Percentiles rank a stretch among this genome's conserved stretches.
These are phyloP conservation scores for Croton setiger DNA, from an alignment of 441 rosid genomes.

Conservation along the genomic window DNA sequence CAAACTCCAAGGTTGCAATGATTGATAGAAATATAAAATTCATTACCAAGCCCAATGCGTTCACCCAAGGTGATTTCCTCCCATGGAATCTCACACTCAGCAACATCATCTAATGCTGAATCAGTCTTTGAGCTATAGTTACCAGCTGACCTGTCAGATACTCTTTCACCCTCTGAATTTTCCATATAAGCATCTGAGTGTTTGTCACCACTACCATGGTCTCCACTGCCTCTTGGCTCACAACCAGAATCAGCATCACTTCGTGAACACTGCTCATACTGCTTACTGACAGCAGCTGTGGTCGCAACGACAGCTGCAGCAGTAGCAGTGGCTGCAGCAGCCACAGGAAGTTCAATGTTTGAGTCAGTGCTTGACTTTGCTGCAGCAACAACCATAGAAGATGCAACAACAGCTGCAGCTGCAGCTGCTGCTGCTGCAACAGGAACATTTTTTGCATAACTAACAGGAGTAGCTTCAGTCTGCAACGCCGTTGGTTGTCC, in stretches of 20 bases:
- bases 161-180: constrained; percentile 60
- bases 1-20: constrained; percentile 17
- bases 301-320: constrained; percentile 96
- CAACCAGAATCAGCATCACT: constrained; percentile 53
- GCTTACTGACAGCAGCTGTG: constrained; percentile 75
- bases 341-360: constrained; percentile 77
- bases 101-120: constrained; percentile 67
- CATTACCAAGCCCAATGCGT: constrained; percentile 95
- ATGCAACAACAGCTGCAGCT: constrained; percentile 95
- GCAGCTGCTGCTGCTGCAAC: constrained; percentile 88
- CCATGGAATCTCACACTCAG: constrained; percentile 90
- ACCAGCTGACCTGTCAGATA: constrained; percentile 60
- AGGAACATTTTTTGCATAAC: constrained; percentile 61
- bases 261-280: constrained; percentile 49
- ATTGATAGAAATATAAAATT: constrained; percentile 23
- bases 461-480: constrained; percentile 45
- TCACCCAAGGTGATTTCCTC: constrained; percentile 90
- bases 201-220: constrained; percentile 43
- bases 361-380: constrained; percentile 62
- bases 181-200: constrained; percentile 38
- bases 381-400: constrained; percentile 94
- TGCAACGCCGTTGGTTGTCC: constrained; percentile 38
- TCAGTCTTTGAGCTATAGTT: constrained; percentile 68
- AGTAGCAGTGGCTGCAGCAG: constrained; percentile 96
- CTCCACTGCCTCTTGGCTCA: constrained; percentile 50